phyloP scores from a whole-genome alignment of 2,329 filamentous ascomycete species.

The Aspergillus melleus region DNA sequence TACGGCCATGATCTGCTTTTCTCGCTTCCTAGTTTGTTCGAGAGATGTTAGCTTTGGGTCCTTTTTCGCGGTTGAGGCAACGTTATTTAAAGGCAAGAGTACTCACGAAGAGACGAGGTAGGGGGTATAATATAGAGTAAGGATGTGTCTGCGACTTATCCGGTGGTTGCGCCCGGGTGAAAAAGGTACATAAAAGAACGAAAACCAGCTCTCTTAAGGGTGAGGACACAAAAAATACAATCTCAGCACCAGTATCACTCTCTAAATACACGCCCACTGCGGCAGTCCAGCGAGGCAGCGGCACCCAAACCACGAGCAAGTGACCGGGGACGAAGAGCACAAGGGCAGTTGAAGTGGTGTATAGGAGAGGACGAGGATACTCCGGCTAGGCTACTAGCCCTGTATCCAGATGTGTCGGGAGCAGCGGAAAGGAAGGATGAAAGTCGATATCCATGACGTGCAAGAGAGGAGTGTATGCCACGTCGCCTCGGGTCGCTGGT shows the following conservation, averaged over 20 bases:
- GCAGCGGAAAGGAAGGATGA: conserved; percentile 4
- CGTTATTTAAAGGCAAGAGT: background rate
- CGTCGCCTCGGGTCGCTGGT: background rate
- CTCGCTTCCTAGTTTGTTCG: background rate
- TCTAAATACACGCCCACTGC: background rate
- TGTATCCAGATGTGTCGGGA: conserved; percentile 4
- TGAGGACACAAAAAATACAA: too few species aligned
- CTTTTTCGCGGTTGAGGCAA: background rate
- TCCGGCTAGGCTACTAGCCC: background rate
- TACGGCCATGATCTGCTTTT: conserved; percentile 25
- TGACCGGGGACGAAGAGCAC: background rate
- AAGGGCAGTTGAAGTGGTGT: background rate
- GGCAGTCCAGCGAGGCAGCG: background rate
- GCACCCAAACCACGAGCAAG: background rate
- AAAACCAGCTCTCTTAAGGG: too few species aligned
- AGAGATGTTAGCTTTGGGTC: background rate
- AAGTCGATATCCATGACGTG: conserved; percentile 7
- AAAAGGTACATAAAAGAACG: too few species aligned
- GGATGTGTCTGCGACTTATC: too few species aligned
- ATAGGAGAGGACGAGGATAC: background rate
- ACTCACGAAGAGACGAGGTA: too few species aligned
- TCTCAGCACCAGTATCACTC: too few species aligned
- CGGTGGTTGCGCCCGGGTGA: too few species aligned
- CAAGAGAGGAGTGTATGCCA: conserved; percentile 3
- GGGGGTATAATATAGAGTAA: too few species aligned